phyloP scores from a whole-genome alignment of 139 green algal genomes.

The Tetraselmis chui region DNA sequence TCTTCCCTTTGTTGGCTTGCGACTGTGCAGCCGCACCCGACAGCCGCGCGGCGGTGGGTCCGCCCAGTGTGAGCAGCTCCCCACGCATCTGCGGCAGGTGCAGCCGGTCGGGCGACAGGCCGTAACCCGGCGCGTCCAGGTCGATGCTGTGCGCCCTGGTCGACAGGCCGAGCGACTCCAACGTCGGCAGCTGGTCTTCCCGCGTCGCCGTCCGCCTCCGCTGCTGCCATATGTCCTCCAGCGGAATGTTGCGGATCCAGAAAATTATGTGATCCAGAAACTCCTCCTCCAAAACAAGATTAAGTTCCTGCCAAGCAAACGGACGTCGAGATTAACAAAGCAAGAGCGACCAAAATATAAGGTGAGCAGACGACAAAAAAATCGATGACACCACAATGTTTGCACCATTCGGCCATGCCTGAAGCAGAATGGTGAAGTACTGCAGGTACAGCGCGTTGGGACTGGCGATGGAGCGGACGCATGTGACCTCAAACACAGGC shows the following conservation, averaged over 20 bases:
- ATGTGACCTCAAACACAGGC: neutral
- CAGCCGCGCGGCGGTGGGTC: neutral
- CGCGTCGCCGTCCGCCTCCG: neutral
- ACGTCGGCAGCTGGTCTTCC: neutral
- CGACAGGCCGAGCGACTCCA: neutral
- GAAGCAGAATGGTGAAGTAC: conserved; percentile 20
- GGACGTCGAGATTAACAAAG: too few relatives aligned
- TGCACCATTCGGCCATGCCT: conserved; percentile 12
- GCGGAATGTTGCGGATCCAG: conserved; percentile 23
- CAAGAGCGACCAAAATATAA: too few relatives aligned
- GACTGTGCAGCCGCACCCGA: neutral
- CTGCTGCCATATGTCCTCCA: conserved; percentile 30
- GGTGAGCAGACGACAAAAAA: too few relatives aligned
- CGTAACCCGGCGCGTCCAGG: neutral
- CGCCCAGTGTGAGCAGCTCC: neutral
- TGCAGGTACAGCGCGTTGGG: conserved; percentile 38
- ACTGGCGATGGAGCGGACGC: conserved; percentile 11
- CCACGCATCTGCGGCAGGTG: neutral
- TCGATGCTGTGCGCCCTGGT: neutral
- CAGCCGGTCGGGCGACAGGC: neutral
- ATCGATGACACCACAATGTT: too few relatives aligned
- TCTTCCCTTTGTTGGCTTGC: neutral
- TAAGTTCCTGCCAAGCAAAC: conserved; percentile 53
- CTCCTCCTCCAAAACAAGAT: conserved; percentile 53
- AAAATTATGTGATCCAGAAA: conserved; percentile 38